phyloP scores from a whole-genome alignment of 352 stramenopile species.

The Pythium guiyangense region DNA sequence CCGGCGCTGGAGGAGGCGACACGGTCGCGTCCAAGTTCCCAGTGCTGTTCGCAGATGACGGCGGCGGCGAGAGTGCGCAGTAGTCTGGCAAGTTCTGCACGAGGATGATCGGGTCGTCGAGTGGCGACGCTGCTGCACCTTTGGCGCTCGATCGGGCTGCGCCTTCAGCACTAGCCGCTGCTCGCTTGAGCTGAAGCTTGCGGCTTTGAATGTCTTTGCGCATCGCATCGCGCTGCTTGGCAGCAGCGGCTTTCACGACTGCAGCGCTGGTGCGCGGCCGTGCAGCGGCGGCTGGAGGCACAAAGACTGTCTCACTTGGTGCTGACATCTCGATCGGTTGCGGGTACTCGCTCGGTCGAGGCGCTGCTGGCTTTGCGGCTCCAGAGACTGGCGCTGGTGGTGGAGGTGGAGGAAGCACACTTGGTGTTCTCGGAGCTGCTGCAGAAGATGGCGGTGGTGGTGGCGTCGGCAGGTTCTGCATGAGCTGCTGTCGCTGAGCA shows the following conservation, averaged over 20 bases:
- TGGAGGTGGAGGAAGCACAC: constrained; percentile 5
- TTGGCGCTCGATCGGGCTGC: neutral
- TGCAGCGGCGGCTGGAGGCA: neutral
- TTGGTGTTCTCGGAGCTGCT: neutral
- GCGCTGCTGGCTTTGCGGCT: constrained; percentile 2
- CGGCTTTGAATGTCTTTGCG: constrained; percentile 31
- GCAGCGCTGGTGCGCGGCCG: neutral
- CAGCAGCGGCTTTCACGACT: constrained; percentile 8
- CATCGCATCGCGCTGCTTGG: constrained; percentile 17
- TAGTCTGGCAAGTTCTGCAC: constrained; percentile 62
- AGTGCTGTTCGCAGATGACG: neutral
- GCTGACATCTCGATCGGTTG: constrained; percentile 5
- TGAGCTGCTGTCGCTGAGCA: constrained; percentile 33
- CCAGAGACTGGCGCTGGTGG: constrained; percentile 11
- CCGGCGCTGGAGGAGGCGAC: constrained; percentile 20
- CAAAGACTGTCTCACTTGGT: constrained; percentile 2
- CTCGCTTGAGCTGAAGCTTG: constrained; percentile 30
- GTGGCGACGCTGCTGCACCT: constrained; percentile 15
- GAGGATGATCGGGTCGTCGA: constrained; percentile 67
- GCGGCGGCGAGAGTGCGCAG: neutral
- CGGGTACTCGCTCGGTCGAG: constrained; percentile 6
- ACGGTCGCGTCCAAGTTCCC: neutral
- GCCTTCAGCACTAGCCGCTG: neutral
- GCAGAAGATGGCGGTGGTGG: constrained; percentile 10
- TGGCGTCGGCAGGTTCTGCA: constrained; percentile 17